A percentile compares a stretch with the other conserved stretches of the same genome.
phyloP scores from a whole-genome alignment of 805 yeast genomes.

The Tetrapisispora namnaoensis region DNA sequence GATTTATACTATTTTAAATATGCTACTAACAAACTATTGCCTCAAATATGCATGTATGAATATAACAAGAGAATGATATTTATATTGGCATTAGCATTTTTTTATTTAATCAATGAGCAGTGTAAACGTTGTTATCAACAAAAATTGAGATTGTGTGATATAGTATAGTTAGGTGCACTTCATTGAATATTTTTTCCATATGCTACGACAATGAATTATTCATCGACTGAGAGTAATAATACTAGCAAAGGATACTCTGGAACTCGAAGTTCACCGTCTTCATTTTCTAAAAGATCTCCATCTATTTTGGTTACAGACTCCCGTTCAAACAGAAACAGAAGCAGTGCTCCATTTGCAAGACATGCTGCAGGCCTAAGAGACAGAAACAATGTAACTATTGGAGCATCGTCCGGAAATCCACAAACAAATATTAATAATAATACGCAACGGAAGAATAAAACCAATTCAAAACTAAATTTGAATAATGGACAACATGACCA shows the following conservation, averaged over 20 bases:
- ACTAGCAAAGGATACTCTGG: neutral
- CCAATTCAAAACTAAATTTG: neutral
- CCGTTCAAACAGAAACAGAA: constrained; percentile 45
- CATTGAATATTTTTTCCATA: neutral
- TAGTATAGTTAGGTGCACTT: too few relatives aligned
- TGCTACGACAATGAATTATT: constrained; percentile 2
- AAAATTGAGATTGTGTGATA: too few relatives aligned
- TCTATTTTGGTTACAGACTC: constrained; percentile 89
- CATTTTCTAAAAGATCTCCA: constrained; percentile 67
- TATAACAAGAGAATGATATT: too few relatives aligned
- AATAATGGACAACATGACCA: neutral
- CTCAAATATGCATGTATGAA: too few relatives aligned
- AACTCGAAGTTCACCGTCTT: neutral
- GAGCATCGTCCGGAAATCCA: neutral
- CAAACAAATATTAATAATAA: neutral
- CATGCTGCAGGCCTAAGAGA: constrained; percentile 28
- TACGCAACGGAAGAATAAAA: neutral
- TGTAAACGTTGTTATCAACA: too few relatives aligned
- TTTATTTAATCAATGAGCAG: too few relatives aligned
- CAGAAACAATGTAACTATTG: neutral
- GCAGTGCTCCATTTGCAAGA: constrained; percentile 71
- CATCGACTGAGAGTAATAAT: neutral
- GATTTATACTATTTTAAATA: too few relatives aligned
- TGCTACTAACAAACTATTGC: too few relatives aligned
- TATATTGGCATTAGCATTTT: too few relatives aligned